Evolutionary conservation across 768 basidiomycete species (phyloP).

Genomic region (Lenzites betulinus): DNA sequence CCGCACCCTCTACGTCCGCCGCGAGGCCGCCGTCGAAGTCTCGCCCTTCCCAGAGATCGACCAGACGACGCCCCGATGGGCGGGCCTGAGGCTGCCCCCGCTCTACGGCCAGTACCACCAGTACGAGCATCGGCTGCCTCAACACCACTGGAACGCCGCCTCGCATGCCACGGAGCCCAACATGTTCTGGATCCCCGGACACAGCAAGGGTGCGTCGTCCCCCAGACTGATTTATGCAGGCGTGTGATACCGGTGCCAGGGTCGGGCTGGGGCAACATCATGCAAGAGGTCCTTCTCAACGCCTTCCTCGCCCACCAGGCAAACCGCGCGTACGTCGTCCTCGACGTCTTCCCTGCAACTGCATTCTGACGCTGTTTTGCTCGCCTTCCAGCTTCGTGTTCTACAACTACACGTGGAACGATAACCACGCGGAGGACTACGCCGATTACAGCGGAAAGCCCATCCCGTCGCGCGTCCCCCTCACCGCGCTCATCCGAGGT

Average conservation of each 20-base stretch:
- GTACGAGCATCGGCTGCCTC: conserved; percentile 32
- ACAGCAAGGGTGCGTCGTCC: conserved; percentile 18
- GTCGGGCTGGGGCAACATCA: conserved; percentile 61
- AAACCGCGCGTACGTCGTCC: conserved; percentile 48
- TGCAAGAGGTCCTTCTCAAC: conserved; percentile 60
- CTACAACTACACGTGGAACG: neutral
- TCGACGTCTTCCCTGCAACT: neutral
- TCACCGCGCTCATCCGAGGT: neutral
- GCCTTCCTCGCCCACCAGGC: conserved; percentile 49
- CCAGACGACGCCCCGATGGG: neutral
- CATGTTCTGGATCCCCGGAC: conserved; percentile 24
- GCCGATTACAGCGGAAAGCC: neutral
- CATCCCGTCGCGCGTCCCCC: neutral
- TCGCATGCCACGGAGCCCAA: conserved; percentile 19
- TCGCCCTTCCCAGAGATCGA: neutral
- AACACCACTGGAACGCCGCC: conserved; percentile 26
- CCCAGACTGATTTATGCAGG: neutral
- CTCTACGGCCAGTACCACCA: conserved; percentile 30
- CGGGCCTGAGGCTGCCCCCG: conserved; percentile 25
- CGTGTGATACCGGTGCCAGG: conserved; percentile 29
- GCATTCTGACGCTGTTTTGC: neutral
- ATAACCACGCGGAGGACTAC: neutral
- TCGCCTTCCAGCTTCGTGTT: neutral
- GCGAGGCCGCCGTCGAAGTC: neutral
- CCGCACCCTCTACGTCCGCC: conserved; percentile 5